Evolutionary conservation across 2,329 filamentous ascomycete genomes (phyloP).

Genomic region (Phialophora macrospora): DNA sequence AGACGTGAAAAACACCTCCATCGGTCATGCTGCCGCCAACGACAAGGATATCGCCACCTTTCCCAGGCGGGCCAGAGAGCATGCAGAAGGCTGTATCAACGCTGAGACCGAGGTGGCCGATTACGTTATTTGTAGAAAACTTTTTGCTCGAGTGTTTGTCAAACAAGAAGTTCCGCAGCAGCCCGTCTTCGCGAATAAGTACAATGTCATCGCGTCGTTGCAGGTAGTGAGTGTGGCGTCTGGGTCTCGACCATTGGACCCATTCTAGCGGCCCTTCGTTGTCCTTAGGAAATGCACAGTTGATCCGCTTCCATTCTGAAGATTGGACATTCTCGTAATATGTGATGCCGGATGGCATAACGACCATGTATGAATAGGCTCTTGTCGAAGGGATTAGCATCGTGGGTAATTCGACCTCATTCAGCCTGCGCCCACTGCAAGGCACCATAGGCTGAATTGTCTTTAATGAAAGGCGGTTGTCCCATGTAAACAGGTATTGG

Average conservation of each 20-base stretch:
- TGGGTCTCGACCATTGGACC: conserved; percentile 82
- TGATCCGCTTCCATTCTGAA: conserved; percentile 31
- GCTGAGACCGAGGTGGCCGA: conserved; percentile 65
- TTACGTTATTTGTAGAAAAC: conserved; percentile 55
- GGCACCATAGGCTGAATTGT: conserved; percentile 31
- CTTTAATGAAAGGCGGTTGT: conserved; percentile 47
- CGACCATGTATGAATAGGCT: conserved; percentile 70
- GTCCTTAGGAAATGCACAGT: conserved; percentile 38
- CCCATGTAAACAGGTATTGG: conserved; percentile 59
- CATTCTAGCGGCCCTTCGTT: conserved; percentile 55
- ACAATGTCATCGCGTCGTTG: conserved; percentile 77
- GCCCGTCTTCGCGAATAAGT: conserved; percentile 84
- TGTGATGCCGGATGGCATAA: conserved; percentile 64
- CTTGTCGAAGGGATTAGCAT: conserved; percentile 74
- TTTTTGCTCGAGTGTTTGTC: conserved; percentile 59
- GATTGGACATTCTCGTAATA: conserved; percentile 51
- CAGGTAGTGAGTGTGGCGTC: conserved; percentile 67
- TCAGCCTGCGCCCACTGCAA: conserved; percentile 43
- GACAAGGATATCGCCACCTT: conserved; percentile 76
- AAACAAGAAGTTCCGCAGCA: conserved; percentile 71
- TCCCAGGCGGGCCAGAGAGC: conserved; percentile 47
- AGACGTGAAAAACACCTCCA: conserved; percentile 75
- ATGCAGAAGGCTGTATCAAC: conserved; percentile 83
- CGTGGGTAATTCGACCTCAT: conserved; percentile 62
- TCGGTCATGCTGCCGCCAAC: conserved; percentile 78